Conservation (phyloP, 352 stramenopile genomes). For the Aphanomyces cochlioides region DNA sequence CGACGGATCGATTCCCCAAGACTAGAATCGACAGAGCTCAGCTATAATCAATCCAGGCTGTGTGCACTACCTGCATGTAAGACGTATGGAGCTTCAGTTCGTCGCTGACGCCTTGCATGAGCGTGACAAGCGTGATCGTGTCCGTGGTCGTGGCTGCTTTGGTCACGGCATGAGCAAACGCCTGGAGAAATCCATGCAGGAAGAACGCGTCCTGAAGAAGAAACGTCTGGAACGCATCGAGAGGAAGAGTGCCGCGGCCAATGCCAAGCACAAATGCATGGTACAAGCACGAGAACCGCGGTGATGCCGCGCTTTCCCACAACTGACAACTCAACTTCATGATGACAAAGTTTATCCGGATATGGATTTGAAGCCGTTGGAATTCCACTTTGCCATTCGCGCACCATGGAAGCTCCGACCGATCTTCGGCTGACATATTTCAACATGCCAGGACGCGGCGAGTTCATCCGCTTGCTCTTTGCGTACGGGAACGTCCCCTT, state of each 20-base stretch:
- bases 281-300: conserved; percentile 44
- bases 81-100: conserved; percentile 46
- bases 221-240: conserved; percentile 43
- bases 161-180: conserved; percentile 46
- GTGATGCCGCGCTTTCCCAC: conserved; percentile 38
- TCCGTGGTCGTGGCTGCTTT: conserved; percentile 41
- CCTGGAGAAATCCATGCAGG: conserved; percentile 45
- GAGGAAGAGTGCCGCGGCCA: conserved; percentile 37
- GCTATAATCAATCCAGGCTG: not conserved
- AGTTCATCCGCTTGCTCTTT: conserved; percentile 60
- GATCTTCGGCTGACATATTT: conserved; percentile 75
- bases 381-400: no score
- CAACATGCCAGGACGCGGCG: conserved; percentile 42
- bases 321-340: conserved; percentile 24
- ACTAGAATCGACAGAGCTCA: conserved; percentile 28
- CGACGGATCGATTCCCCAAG: conserved; percentile 45
- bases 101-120: conserved; percentile 46
- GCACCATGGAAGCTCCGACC: not conserved
- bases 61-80: conserved; percentile 41
- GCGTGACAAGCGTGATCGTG: conserved; percentile 40
- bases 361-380: no score
- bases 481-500: conserved; percentile 55
- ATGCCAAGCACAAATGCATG: conserved; percentile 51
- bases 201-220: conserved; percentile 59
- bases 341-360: no score